Evolutionary conservation across 129 eudicot species (phyloP), one percentile per base, ranked within the genome.

Genomic region (Glebionis coronaria): DNA sequence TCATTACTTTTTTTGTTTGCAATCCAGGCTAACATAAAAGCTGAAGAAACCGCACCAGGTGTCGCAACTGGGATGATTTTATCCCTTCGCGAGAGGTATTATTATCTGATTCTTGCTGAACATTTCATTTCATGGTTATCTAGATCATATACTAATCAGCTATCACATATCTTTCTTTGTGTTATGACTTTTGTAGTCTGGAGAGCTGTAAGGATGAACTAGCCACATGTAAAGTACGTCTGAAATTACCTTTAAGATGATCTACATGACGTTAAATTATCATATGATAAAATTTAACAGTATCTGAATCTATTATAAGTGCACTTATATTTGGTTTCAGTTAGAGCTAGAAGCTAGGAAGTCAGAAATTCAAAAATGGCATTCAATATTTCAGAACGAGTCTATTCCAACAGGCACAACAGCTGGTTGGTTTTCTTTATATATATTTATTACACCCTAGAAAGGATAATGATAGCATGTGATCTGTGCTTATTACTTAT

Each of bases 21-120:
- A 38, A 35, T 45, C 46, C 72, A 85, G 95, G 84, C 56, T 56
- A 80, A 79, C 44, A 29, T 75, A 40, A 85, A 85, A 66, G 79
- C 61, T 20, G 95, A 85, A 79, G 98, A 91, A 81, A 80, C 90
- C 65, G 90, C 88, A 55, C 91, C 95, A 27, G 98, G 96, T 27
- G 96, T 74, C 44, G 90, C 98, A 68, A 88, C 98, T 16, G 96
- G 94, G 61, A 91, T 88, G 90, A 91, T 88, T 72, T 73, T 91
- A 63, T 72, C 84, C 18, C 91, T 88, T 61, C 91, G 96, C 44
- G 94, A 88, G 87, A 91, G 98, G 98, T 90, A 84, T 29, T 67
- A 18, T 56, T 46, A 61, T 42, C 4, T 67, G 20, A 80, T 44
- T 49, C 18, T 56, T 60, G 21, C 45, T 77, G 20, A n/a, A 47